phyloP scores from a whole-genome alignment of 768 basidiomycete genomes.

The Daedaleopsis nitida region DNA sequence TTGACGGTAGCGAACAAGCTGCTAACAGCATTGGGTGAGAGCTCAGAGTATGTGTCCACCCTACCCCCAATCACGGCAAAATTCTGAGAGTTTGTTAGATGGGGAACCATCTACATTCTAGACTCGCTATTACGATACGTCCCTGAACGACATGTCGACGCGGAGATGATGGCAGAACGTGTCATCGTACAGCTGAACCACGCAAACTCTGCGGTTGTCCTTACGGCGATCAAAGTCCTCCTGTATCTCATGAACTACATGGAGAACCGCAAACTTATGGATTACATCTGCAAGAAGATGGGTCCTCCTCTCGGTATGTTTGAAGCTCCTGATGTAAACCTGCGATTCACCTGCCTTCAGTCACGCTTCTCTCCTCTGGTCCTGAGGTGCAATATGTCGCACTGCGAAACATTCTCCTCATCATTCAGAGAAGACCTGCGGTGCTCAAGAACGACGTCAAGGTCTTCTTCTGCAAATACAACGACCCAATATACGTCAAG shows the following conservation, averaged over 20 bases:
- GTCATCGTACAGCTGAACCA: constrained; percentile 93
- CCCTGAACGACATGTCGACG: constrained; percentile 85
- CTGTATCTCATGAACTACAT: constrained; percentile 99
- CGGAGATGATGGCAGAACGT: constrained; percentile 94
- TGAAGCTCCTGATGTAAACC: neutral
- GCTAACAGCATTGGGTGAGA: constrained; percentile 88
- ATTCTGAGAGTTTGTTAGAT: constrained; percentile 50
- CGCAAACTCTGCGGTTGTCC: constrained; percentile 98
- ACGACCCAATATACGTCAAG: constrained; percentile 99
- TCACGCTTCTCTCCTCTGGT: constrained; percentile 93
- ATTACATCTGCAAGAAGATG: constrained; percentile 96
- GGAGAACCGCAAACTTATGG: constrained; percentile 83
- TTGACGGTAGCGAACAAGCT: constrained; percentile 86
- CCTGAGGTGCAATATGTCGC: constrained; percentile 99
- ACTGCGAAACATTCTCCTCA: constrained; percentile 92
- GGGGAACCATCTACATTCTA: constrained; percentile 98
- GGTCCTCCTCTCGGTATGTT: constrained; percentile 88
- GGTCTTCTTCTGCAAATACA: constrained; percentile 99
- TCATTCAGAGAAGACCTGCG: constrained; percentile 91
- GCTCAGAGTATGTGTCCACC: constrained; percentile 85
- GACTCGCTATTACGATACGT: constrained; percentile 93
- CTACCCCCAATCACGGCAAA: constrained; percentile 10
- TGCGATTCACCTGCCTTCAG: constrained; percentile 41
- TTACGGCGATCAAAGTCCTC: constrained; percentile 96
- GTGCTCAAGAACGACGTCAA: constrained; percentile 97